Evolutionary conservation across 1,284 basidiomycete genomes (phyloP), one percentile per base, ranked within the genome.

Genomic region (Ceratobasidium sp.): DNA sequence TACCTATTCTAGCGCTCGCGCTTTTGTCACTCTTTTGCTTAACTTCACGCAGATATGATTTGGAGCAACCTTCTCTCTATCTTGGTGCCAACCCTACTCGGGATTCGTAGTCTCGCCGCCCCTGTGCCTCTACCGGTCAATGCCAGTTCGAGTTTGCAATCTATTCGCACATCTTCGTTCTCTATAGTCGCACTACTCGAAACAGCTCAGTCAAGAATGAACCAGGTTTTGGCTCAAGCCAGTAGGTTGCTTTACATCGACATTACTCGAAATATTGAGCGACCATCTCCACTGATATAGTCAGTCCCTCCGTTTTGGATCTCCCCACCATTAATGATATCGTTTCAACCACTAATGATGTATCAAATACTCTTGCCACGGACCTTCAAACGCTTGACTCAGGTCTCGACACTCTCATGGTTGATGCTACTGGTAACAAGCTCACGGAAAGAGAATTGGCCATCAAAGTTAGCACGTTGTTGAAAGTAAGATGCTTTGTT

Each of bases 331-430:
- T 57, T n/a, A 46, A 46, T 13, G 33, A 54, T 26, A 42, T 46
- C 10, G 23, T 71, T 26, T 71, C 68, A 28, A 59, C 52, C n/a
- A 44, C 56, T n/a, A 56, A 46, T 26, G 54, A 71, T 71, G 50
- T 71, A 7, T 42, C 68, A 15, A 71, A 57, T 28, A 59, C 56
- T 28, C 56, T 71, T 23, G 56, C 33, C 7, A 57, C 54, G 9
- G 68, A 56, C 17, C 52, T 71, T 40, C 52, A 71, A 46, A 71
- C 15, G 9, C 56, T 71, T 13, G 42, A 71, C 17, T 17, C 68
- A 28, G 15, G 40, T 15, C 42, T 57, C 15, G 68, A 71, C 44
- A 57, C 56, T 4, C 68, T 71, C 40, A 71, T 71, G 66, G 66
- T 68, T 12, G 66, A 68, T 42, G 38, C 40, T 23, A 44, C 33